Conservation (phyloP, 805 yeast genomes). For the Kluyveromyces aestuarii region DNA sequence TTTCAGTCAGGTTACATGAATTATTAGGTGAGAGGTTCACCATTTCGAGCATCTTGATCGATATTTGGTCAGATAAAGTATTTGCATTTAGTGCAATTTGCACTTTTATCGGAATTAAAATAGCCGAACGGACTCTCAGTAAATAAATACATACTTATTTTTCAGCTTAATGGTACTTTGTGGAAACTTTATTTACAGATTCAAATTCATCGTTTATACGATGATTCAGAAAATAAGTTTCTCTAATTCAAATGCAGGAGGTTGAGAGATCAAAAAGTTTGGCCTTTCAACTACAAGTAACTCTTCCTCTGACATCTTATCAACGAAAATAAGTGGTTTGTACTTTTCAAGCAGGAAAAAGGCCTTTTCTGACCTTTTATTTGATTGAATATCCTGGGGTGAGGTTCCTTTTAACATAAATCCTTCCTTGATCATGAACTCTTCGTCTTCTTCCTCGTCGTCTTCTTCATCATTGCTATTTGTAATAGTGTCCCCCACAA, state of each 20-base stretch:
- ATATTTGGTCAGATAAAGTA: slow-evolving; percentile 34
- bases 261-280: slow-evolving; percentile 38
- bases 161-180: neutral
- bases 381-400: slow-evolving; percentile 16
- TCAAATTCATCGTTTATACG: neutral
- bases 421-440: slow-evolving; percentile 6
- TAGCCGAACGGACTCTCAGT: slow-evolving; percentile 18
- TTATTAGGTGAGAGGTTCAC: slow-evolving; percentile 26
- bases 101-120: slow-evolving; percentile 21
- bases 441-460: slow-evolving; percentile 24
- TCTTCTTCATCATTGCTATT: slow-evolving; percentile 31
- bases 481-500: slow-evolving; percentile 13
- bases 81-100: slow-evolving; percentile 26
- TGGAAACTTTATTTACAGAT: neutral
- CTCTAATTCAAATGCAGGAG: slow-evolving; percentile 53
- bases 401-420: slow-evolving; percentile 7
- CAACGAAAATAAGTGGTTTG: slow-evolving; percentile 59
- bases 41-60: slow-evolving; percentile 25
- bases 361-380: slow-evolving; percentile 31
- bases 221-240: slow-evolving; percentile 1
- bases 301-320: slow-evolving; percentile 42
- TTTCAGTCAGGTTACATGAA: slow-evolving; percentile 25
- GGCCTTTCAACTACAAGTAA: slow-evolving; percentile 75
- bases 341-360: slow-evolving; percentile 75
- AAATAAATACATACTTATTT: neutral